Conservation (phyloP, 2,329 filamentous ascomycete species). For the Mariannaea elegans region DNA sequence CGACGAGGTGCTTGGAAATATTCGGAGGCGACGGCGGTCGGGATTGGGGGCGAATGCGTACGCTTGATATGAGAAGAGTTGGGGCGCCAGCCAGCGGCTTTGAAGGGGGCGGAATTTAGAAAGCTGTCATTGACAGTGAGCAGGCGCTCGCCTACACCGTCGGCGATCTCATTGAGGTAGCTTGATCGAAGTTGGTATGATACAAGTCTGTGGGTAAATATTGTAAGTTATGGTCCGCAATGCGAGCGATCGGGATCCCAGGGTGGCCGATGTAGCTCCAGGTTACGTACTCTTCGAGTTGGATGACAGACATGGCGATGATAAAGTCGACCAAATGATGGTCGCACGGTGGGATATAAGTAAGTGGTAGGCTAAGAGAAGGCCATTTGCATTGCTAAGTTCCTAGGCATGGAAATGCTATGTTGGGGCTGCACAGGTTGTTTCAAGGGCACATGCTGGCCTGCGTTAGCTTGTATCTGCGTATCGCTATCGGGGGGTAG, state of each 20-base stretch:
- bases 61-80: slow-evolving; percentile 81
- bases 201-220: slow-evolving; percentile 67
- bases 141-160: slow-evolving; percentile 85
- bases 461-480: slow-evolving; percentile 15
- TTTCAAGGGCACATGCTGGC: slow-evolving; percentile 3
- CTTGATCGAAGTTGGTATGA: slow-evolving; percentile 83
- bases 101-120: slow-evolving; percentile 82
- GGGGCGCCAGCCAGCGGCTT: slow-evolving; percentile 81
- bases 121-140: slow-evolving; percentile 83
- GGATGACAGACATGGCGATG: slow-evolving; percentile 48
- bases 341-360: slow-evolving; percentile 3
- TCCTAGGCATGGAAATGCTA: neutral
- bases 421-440: neutral
- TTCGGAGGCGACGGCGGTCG: slow-evolving; percentile 81
- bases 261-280: neutral
- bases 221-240: slow-evolving; percentile 28
- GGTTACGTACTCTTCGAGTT: slow-evolving; percentile 48
- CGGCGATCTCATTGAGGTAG: slow-evolving; percentile 81
- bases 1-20: slow-evolving; percentile 80
- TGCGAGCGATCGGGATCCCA: neutral
- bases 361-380: neutral
- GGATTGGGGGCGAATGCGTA: slow-evolving; percentile 86
- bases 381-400: slow-evolving; percentile 31
- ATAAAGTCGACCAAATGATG: slow-evolving; percentile 9
- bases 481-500: slow-evolving; percentile 26